phyloP scores from a whole-genome alignment of 2,329 filamentous ascomycete genomes.

The Huntiella abstrusa region DNA sequence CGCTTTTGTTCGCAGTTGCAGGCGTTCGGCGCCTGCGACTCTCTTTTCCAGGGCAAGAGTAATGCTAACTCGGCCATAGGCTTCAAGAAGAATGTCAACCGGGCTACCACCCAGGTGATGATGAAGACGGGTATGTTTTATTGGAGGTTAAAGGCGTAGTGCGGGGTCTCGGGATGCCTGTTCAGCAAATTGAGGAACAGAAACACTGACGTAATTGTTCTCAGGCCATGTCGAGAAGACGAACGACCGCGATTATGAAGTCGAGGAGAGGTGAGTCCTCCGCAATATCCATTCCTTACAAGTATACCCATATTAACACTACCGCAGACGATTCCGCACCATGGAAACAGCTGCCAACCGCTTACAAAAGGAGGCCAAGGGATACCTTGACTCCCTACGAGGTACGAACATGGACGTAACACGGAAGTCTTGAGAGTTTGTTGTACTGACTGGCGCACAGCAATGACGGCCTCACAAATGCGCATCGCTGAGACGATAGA shows the following conservation, averaged over 20 bases:
- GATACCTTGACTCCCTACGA: constrained; percentile 88
- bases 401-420: constrained; percentile 27
- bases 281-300: neutral
- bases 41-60: constrained; percentile 14
- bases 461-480: constrained; percentile 99
- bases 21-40: neutral
- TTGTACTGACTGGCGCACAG: constrained; percentile 24
- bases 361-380: constrained; percentile 93
- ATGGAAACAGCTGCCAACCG: constrained; percentile 90
- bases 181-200: constrained; percentile 12
- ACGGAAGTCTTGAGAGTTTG: neutral
- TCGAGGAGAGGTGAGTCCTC: constrained; percentile 59
- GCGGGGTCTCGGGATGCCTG: neutral
- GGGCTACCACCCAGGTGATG: constrained; percentile 98
- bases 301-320: neutral
- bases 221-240: constrained; percentile 91
- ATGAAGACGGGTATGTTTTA: constrained; percentile 72
- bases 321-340: constrained; percentile 71
- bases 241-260: constrained; percentile 95
- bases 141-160: neutral
- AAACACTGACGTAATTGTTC: neutral
- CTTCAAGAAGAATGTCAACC: constrained; percentile 76
- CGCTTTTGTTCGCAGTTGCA: constrained; percentile 5
- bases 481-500: constrained; percentile 98
- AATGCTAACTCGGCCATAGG: constrained; percentile 20